phyloP scores from a whole-genome alignment of 148 eudicot species.

The Dysphania ambrosioides region DNA sequence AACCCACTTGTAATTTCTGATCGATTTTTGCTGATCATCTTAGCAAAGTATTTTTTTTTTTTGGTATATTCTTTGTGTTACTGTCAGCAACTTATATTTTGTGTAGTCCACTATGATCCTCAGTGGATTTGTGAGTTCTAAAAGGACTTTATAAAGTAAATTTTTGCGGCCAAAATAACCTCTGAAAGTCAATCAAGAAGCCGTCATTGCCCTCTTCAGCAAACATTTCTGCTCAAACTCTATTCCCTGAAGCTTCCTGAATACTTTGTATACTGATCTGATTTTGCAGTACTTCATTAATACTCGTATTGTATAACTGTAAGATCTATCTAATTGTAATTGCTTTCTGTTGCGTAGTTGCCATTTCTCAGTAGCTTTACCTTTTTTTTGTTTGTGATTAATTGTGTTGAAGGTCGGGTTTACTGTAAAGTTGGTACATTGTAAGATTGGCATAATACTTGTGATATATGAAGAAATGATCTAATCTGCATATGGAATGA shows the following conservation, averaged over 20 bases:
- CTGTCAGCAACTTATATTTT: constrained; percentile 5
- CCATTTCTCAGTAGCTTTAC: background rate
- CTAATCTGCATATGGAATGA: no score
- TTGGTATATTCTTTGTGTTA: background rate
- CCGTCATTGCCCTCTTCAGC: background rate
- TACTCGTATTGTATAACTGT: background rate
- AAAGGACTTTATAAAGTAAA: background rate
- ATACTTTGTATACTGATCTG: background rate
- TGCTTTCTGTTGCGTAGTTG: background rate
- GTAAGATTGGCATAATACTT: no score
- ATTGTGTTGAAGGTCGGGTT: no score
- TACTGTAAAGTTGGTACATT: no score
- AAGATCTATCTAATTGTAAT: background rate
- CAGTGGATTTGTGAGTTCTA: background rate
- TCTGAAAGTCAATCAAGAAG: background rate
- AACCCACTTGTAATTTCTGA: constrained; percentile 10
- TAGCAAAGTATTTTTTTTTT: background rate
- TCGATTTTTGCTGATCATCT: constrained; percentile 4
- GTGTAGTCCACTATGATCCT: background rate
- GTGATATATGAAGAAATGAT: no score
- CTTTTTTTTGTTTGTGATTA: background rate
- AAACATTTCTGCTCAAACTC: background rate
- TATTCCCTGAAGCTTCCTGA: background rate
- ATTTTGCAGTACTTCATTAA: background rate
- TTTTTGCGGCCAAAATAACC: background rate